These are phyloP conservation scores for Fusarium sp. DNA, from an alignment of 2,329 filamentous ascomycete genomes.

Conservation along the genomic window DNA sequence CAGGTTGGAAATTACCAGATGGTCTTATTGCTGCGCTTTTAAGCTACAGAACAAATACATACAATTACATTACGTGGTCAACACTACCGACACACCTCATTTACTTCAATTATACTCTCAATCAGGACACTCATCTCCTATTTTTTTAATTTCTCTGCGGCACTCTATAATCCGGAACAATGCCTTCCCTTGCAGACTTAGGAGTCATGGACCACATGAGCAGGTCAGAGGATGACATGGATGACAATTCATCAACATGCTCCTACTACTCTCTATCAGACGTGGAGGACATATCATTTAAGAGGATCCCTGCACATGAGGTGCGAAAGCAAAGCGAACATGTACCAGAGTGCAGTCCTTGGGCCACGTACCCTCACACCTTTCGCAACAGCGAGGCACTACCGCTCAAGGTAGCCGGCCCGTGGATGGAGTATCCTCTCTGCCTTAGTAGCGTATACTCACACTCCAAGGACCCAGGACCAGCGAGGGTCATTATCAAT, in stretches of 20 bases:
- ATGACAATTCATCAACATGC: background rate
- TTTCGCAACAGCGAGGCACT: background rate
- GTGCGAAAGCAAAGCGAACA: background rate
- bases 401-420: background rate
- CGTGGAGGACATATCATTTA: background rate
- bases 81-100: too few relatives aligned
- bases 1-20: background rate
- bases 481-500: conserved; percentile 1
- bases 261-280: conserved; percentile 5
- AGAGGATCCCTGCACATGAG: background rate
- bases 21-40: too few relatives aligned
- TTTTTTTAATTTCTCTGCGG: background rate
- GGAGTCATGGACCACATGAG: background rate
- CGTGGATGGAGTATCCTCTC: background rate
- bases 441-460: background rate
- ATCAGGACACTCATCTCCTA: too few relatives aligned
- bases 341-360: background rate
- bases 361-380: background rate
- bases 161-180: background rate
- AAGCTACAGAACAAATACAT: too few relatives aligned
- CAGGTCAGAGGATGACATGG: background rate
- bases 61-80: too few relatives aligned
- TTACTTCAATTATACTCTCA: too few relatives aligned
- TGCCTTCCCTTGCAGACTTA: background rate
- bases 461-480: background rate